Percentiles rank a stretch among this genome's conserved stretches.
phyloP scores from a whole-genome alignment of 1,284 basidiomycete species.

The Vanrija sp. region DNA sequence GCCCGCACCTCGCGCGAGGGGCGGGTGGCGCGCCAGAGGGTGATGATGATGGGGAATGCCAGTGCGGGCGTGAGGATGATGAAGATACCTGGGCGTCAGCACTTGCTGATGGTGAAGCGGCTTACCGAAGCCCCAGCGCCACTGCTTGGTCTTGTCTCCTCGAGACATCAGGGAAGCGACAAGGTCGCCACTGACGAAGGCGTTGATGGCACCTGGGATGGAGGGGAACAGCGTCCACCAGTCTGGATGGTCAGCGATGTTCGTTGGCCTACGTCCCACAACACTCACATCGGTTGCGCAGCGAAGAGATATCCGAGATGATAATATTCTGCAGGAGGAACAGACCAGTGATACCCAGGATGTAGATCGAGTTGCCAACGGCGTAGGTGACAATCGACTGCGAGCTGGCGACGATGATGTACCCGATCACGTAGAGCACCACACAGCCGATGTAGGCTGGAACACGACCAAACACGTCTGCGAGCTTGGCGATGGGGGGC shows the following conservation, averaged over 20 bases:
- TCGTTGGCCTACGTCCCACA: not conserved
- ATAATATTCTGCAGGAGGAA: constrained; percentile 44
- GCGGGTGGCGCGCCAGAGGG: constrained; percentile 45
- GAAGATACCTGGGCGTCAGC: constrained; percentile 57
- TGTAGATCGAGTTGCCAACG: constrained; percentile 42
- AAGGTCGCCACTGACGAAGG: constrained; percentile 16
- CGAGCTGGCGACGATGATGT: constrained; percentile 39
- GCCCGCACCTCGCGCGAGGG: constrained; percentile 36
- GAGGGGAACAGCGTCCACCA: constrained; percentile 49
- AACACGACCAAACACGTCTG: constrained; percentile 59
- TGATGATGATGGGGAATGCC: constrained; percentile 28
- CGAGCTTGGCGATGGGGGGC: constrained; percentile 73
- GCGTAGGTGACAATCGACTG: constrained; percentile 34
- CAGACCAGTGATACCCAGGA: constrained; percentile 42
- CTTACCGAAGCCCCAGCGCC: constrained; percentile 50
- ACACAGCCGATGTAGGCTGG: constrained; percentile 40
- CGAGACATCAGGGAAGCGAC: constrained; percentile 17
- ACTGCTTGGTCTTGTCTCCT: constrained; percentile 13
- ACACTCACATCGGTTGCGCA: constrained; percentile 42
- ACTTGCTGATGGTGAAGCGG: too few relatives aligned
- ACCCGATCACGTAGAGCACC: constrained; percentile 40
- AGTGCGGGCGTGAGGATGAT: constrained; percentile 5
- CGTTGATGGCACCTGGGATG: constrained; percentile 44
- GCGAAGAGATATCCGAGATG: constrained; percentile 50
- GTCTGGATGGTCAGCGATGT: constrained; percentile 15